A percentile compares a stretch with the other conserved stretches of the same genome.
phyloP scores from a whole-genome alignment of 2,329 filamentous ascomycete species.

The Aspergillus terreus region DNA sequence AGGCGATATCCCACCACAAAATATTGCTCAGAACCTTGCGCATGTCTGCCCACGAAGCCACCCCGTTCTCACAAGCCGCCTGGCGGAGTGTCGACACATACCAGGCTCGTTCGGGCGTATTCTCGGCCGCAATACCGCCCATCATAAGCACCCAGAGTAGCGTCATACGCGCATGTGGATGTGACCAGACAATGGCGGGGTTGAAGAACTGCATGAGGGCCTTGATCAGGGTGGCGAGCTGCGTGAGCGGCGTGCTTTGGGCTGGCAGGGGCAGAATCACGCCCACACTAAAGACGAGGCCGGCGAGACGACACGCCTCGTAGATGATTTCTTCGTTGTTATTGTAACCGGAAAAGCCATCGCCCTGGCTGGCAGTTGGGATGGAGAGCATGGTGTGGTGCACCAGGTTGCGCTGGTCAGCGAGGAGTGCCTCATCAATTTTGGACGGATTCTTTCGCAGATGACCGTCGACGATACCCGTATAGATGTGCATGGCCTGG shows the following conservation, averaged over 20 bases:
- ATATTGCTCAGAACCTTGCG: constrained; percentile 23
- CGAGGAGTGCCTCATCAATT: constrained; percentile 22
- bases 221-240: constrained; percentile 25
- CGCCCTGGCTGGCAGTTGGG: constrained; percentile 21
- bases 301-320: constrained; percentile 34
- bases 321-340: constrained; percentile 25
- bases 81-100: constrained; percentile 27
- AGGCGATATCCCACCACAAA: constrained; percentile 35
- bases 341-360: constrained; percentile 14
- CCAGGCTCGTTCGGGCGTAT: constrained; percentile 29
- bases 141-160: constrained; percentile 37
- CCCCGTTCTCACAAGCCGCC: constrained; percentile 13
- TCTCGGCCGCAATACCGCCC: constrained; percentile 36
- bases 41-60: constrained; percentile 25
- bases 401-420: constrained; percentile 38
- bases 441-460: constrained; percentile 12
- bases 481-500: constrained; percentile 30
- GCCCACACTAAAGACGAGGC: constrained; percentile 35
- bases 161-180: constrained; percentile 17
- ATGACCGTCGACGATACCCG: constrained; percentile 23
- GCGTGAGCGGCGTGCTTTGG: constrained; percentile 32
- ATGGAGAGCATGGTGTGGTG: constrained; percentile 35
- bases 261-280: constrained; percentile 39
- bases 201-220: constrained; percentile 20
- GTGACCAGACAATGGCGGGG: constrained; percentile 22